Base-by-base conservation (phyloP, 306 rosid genomes). In the Prunus kanzakura region DNA sequence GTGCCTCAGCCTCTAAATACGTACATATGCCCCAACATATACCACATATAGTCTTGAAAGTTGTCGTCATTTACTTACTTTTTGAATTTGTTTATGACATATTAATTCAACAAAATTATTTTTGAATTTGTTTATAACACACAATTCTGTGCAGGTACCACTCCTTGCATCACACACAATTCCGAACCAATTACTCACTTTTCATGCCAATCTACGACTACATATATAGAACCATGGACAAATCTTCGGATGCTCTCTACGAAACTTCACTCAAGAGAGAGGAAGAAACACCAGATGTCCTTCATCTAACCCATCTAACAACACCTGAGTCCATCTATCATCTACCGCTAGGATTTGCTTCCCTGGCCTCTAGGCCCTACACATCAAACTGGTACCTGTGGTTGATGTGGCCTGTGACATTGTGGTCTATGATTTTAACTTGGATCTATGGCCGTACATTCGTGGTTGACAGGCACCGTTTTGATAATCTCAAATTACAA, bases 191-290 rank as follows among this genome's bases (percentile, higher is more conserved):
- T 6, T 89, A 82, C 64, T 79, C 84, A 0, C 74, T 89, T 0
- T 89, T 91, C 23, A 91, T 91, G 97, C 93, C 97, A 51, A 3
- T 89, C 6, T 89, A 91, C 20, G 95, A 91, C 30, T 88, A 82
- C 73, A 41, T 91, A 0, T 89, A 88, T 76, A 86, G 87, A 6
- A 91, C 95, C 14, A 30, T 60, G 23, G 97, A 91, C 74, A 89
- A 86, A 25, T 73, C 79, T 8, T 57, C 81, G 0, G 88, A 86
- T 18, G 11, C 67, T n/a, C 71, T 88, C 1, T 80, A 89, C 2
- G 86, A 87, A 10, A 54, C 62, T 6, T 43, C 90, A 45, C 54
- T 85, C 3, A 61, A 78, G 60, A 52, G 86, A 49, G 25, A 22
- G 2, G 91, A 86, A 46, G 90, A 88, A 25, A 45, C 50, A 0